phyloP scores from a whole-genome alignment of 2,329 filamentous ascomycete genomes.

The Cercospora sp. region DNA sequence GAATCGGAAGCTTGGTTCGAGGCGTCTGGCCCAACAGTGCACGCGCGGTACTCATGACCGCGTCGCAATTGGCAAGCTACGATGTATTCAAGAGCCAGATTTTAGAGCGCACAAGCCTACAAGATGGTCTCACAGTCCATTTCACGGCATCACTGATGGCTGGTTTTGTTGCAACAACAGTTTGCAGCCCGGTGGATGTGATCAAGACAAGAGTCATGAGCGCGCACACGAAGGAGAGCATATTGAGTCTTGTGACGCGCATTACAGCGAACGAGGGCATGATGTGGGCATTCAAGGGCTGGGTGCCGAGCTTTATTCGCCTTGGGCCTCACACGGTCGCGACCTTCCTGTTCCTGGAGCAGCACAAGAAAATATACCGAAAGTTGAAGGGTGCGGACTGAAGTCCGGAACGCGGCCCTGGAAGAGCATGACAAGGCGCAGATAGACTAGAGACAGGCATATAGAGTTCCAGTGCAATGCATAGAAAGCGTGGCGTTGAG shows the following conservation, averaged over 20 bases:
- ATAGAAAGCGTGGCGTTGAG: neutral
- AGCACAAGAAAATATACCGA: constrained; percentile 78
- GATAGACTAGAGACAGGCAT: neutral
- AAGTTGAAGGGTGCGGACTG: constrained; percentile 19
- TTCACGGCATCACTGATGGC: constrained; percentile 76
- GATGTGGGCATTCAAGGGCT: constrained; percentile 85
- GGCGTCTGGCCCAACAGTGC: constrained; percentile 82
- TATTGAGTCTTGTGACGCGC: constrained; percentile 63
- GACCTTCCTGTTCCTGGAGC: constrained; percentile 82
- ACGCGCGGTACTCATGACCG: constrained; percentile 84
- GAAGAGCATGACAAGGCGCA: neutral
- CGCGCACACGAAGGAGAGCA: constrained; percentile 52
- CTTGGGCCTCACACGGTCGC: constrained; percentile 76
- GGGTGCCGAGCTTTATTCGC: constrained; percentile 75
- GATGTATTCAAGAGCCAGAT: constrained; percentile 76
- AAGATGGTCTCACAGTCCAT: constrained; percentile 71
- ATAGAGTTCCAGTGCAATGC: neutral
- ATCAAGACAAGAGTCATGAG: constrained; percentile 90
- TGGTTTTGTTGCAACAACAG: constrained; percentile 79
- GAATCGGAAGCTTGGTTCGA: constrained; percentile 71
- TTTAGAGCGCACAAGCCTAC: constrained; percentile 63
- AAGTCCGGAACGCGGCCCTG: neutral
- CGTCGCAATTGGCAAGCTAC: constrained; percentile 79
- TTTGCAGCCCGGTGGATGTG: constrained; percentile 83
- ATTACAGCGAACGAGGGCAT: constrained; percentile 71